Base-by-base conservation (phyloP, 352 stramenopile species). In the Globisporangium yorkense region DNA sequence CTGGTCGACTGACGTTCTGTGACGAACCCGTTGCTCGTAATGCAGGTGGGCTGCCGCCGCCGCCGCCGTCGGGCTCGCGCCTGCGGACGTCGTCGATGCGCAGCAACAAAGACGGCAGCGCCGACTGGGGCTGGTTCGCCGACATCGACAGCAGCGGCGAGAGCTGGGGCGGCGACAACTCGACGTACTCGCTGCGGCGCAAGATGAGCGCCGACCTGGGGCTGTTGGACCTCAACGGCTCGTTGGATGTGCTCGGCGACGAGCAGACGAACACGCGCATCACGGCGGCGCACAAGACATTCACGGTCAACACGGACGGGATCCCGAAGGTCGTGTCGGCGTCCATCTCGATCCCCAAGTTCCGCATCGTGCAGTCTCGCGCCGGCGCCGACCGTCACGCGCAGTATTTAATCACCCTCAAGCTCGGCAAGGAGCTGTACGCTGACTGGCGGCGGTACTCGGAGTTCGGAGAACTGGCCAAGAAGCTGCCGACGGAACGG, bases 401-500 rank as follows among this genome's bases (percentile, higher is more conserved):
- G 60, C 83, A 94, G 65, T 94, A 94, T 74, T 68, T 94, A 57
- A 89, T 94, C 52, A 94, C 85, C 9, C 70, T 94, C 45, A 91
- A 93, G 70, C 68, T 94, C 10, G 85, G 85, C 54, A 92, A 92
- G 57, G 85, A 94, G 56, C 66, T 91, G 52, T 92, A 90, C 56
- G 81, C 85, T 15, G 85, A 94, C 65, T 94, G 85, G 85, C 81
- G 85, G 41, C 80, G 85, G 45, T 94, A 94, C 71, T 94, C 85
- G 51, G 83, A 94, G 59, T 94, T 94, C 56, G 80, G 81, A n/a
- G 85, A 91, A 57, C 66, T 94, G 45, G 67, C 83, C 31, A 94
- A 94, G 67, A 93, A 75, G 52, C 65, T 94, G 59, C 77, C 86
- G 20, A 49, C 69, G 1, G 68, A 80, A n/a, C 63, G 71, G 1